These are phyloP conservation scores for Mariannaea sp. DNA, from an alignment of 2,329 filamentous ascomycete genomes.

Conservation along the genomic window DNA sequence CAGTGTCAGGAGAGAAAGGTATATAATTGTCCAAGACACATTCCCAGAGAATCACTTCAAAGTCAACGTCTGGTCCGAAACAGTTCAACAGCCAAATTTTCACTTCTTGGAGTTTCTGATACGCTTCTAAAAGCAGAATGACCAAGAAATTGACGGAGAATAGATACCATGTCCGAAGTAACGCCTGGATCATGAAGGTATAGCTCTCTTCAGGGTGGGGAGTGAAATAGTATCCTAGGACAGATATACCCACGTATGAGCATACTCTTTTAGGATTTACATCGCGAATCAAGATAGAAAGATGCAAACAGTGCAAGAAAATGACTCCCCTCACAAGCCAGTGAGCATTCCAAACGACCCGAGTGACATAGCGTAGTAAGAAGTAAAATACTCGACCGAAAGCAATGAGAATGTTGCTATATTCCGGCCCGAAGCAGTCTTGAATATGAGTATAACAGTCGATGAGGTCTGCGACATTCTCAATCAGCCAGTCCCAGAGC, in stretches of 20 bases:
- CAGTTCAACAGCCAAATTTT: neutral
- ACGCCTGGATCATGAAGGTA: neutral
- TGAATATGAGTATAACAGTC: slow-evolving; percentile 8
- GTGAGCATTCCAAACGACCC: neutral
- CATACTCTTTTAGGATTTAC: neutral
- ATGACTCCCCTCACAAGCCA: slow-evolving; percentile 8
- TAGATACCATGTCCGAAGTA: neutral
- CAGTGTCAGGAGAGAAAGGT: too few species aligned
- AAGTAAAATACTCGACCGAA: slow-evolving; percentile 2
- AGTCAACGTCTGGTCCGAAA: neutral
- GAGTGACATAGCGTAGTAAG: neutral
- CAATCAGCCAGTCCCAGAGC: too few species aligned
- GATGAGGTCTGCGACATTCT: neutral
- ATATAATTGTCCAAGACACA: slow-evolving; percentile 7
- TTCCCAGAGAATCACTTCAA: slow-evolving; percentile 10
- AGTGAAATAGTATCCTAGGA: neutral
- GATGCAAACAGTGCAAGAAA: slow-evolving; percentile 5
- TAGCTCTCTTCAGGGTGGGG: neutral
- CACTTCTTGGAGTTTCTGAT: neutral
- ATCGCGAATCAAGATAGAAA: neutral
- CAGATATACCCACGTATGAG: neutral
- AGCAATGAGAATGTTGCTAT: slow-evolving; percentile 18
- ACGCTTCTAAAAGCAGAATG: neutral
- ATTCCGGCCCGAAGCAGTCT: slow-evolving; percentile 16
- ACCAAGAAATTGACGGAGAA: slow-evolving; percentile 2